Evolutionary conservation across 78 protist genomes (phyloP), one percentile per base, ranked within the genome.

Genomic region (Mantamonas sphyraenae): DNA sequence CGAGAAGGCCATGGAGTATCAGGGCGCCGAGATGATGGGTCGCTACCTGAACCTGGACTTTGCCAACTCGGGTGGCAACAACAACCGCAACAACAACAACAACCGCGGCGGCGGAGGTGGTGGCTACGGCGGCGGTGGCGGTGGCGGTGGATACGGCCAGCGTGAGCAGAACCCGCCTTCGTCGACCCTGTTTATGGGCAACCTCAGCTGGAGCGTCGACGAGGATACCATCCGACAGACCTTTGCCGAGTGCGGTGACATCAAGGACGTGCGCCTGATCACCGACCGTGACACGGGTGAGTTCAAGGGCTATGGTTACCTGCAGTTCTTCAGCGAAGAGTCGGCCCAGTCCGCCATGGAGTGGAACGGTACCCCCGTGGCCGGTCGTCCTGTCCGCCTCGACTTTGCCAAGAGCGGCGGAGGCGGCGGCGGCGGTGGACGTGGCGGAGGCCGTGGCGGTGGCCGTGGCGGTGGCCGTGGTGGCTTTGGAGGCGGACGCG

Each of bases 201-300:
- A 67, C 72, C 26, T 67, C 28, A 35, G 53, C 28, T 67, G 10
- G 39, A 19, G 53, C 45, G 40, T 37, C 38, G 62, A 50, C 33
- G 72, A 67, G 72, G 72, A 53, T 35, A 22, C 72, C 5, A 30
- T 67, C 42, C 62, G 72, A 26, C 34, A 37, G 24, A 10, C 26
- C 20, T 67, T 67, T 47, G 60, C 37, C 10, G 59, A 28, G 35
- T 50, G 60, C 72, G 72, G 72, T 10, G 62, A 67, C 10, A 24
- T 67, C 34, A 20, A 3, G 9, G 12, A 14, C 59, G 62, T 67
- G 26, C 72, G 72, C n/a, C 34, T 67, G 3, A 57, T 57, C 51
- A 67, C 72, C 31, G 72, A 67, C 62, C 72, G 72, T n/a, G 72
- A 67, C 50, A 67, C 72, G 2, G 72, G 72, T 30, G 42, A 67